Evolutionary conservation across 148 eudicot genomes (phyloP), one percentile per base, ranked within the genome.

Genomic region (Rhododendron vialii): DNA sequence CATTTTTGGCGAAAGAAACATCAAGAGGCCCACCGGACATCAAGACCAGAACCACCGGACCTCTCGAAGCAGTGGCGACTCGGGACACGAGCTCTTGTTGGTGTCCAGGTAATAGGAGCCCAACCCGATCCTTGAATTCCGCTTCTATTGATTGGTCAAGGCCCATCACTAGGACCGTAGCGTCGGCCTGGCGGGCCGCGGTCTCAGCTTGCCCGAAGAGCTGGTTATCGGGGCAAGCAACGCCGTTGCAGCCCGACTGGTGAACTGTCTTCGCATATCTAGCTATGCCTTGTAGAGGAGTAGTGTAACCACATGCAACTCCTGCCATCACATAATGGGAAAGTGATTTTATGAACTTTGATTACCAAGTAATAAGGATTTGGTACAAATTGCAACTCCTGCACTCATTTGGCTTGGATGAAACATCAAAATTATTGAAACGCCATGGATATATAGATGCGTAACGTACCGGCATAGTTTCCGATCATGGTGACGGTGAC

Each of bases 1-100:
- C 84, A 78, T 86, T 87, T 75, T 93, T 93, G 7, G 98, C 98
- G 45, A 93, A 96, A 11, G 93, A 26, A 47, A 96, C 88, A 83
- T 96, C 98, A 9, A 96, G 84, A 50, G 98, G 98, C 36, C 98
- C 96, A 83, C 98, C 98, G 1, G 96, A 92, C 98, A 94, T 96
- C 82, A 96, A 79, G 73, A 96, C 96, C 28, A 96, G 57, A 1
- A 94, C 85, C 12, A 87, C 85, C 7, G 98, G 98, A 47, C 98
- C 98, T 88, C 87, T 90, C 3, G 98, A 94, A 82, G 94, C 98
- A 84, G 0, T 63, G 20, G 98, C 94, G 22, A 92, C 96, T 2
- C 89, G 83, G 1, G 90, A 86, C 10, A 96, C 81, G 3, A 96
- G 90, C 85, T 94, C 96, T 69, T 91, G 95, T 85, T 95, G 98